These are phyloP conservation scores for Pythium dissimile DNA, from an alignment of 352 stramenopile genomes.

Conservation along the genomic window DNA sequence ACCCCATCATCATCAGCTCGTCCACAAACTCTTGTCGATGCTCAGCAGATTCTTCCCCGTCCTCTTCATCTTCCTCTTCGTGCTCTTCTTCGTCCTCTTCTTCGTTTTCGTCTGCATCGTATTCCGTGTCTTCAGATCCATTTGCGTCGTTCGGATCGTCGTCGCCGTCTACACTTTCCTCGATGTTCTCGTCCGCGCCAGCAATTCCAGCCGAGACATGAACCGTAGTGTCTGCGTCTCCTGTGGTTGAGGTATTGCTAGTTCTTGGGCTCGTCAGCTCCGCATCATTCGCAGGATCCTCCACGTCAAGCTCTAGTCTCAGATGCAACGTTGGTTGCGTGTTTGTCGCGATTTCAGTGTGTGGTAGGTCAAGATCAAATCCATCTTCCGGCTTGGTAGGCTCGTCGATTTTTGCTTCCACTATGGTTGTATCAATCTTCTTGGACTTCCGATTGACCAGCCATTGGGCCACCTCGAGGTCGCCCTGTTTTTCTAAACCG, in stretches of 20 bases:
- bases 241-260: not conserved
- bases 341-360: too few relatives aligned
- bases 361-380: not conserved
- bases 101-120: conserved; percentile 22
- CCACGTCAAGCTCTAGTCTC: conserved; percentile 8
- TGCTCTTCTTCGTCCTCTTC: conserved; percentile 40
- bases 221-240: not conserved
- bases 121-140: conserved; percentile 1
- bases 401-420: too few relatives aligned
- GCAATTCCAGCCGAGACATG: not conserved
- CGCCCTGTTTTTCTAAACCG: conserved; percentile 13
- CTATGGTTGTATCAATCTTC: too few relatives aligned
- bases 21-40: conserved; percentile 78
- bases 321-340: not conserved
- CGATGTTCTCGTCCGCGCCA: not conserved
- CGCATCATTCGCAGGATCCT: not conserved
- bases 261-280: not conserved
- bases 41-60: conserved; percentile 45
- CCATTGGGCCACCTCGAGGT: conserved; percentile 10
- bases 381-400: too few relatives aligned
- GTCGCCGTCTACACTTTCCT: not conserved
- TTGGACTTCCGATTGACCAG: conserved; percentile 1
- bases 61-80: conserved; percentile 46
- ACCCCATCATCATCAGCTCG: conserved; percentile 92
- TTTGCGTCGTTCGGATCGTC: too few relatives aligned